Conservation (phyloP, 768 basidiomycete genomes). For the Asterophora lycoperdoides region DNA sequence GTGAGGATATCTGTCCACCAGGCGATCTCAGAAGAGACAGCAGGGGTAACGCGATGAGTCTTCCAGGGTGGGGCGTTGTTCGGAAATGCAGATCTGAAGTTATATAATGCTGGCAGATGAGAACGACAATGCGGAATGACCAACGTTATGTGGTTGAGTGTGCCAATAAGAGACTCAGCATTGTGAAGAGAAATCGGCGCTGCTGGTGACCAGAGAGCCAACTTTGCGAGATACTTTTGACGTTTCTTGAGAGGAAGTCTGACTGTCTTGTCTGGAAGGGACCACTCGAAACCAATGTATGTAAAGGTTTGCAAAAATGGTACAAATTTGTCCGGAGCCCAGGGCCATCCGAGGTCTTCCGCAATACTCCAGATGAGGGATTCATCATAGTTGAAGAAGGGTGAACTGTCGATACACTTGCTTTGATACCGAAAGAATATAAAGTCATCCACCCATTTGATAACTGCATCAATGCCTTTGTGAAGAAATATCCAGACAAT, state of each 20-base stretch:
- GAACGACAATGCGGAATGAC: constrained; percentile 27
- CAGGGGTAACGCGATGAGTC: constrained; percentile 9
- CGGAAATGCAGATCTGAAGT: constrained; percentile 26
- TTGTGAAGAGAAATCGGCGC: constrained; percentile 15
- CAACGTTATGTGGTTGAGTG: constrained; percentile 32
- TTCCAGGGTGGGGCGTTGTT: constrained; percentile 9
- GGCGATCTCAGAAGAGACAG: constrained; percentile 16
- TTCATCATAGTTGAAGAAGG: neutral
- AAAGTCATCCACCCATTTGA: neutral
- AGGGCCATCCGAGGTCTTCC: neutral
- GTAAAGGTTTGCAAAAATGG: neutral
- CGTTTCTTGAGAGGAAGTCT: neutral
- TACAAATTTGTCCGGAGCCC: neutral
- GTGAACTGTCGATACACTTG: neutral
- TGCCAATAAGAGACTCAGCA: constrained; percentile 27
- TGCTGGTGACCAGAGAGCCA: constrained; percentile 16
- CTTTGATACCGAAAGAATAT: neutral
- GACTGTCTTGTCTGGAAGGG: neutral
- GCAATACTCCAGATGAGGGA: neutral
- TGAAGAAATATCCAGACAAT: neutral
- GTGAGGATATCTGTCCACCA: constrained; percentile 25
- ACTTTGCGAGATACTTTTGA: constrained; percentile 8
- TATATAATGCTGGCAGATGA: constrained; percentile 20
- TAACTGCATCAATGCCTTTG: no score
- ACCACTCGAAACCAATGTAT: neutral